Conservation (phyloP, 495 filamentous ascomycete genomes). For the Aspergillus carlsbadensis region DNA sequence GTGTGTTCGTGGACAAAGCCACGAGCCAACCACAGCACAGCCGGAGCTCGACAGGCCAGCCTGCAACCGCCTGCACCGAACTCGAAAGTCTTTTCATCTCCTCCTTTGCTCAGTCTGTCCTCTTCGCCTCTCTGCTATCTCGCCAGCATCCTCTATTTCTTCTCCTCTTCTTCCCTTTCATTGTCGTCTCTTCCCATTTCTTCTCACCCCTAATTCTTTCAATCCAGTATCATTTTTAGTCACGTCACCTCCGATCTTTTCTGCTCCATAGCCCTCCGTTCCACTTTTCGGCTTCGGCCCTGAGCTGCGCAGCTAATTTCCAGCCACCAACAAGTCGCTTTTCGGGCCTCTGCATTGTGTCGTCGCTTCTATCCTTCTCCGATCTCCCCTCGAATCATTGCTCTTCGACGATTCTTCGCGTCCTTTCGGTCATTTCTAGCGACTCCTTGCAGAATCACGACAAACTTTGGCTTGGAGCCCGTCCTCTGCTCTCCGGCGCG, state of each 20-base stretch:
- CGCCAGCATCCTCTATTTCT: slow-evolving; percentile 16
- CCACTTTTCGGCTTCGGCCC: slow-evolving; percentile 24
- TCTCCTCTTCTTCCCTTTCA: slow-evolving; percentile 16
- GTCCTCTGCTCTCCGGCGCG: slow-evolving; percentile 13
- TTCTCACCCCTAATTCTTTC: slow-evolving; percentile 33
- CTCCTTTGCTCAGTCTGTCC: slow-evolving; percentile 11
- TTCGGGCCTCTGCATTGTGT: slow-evolving; percentile 16
- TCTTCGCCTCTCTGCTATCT: slow-evolving; percentile 13
- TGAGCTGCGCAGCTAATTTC: slow-evolving; percentile 46
- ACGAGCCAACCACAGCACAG: slow-evolving; percentile 6
- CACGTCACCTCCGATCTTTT: slow-evolving; percentile 36
- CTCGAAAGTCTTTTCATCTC: slow-evolving; percentile 18
- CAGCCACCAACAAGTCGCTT: slow-evolving; percentile 48
- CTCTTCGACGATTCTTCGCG: slow-evolving; percentile 22
- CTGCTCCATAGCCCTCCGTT: slow-evolving; percentile 29
- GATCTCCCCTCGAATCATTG: slow-evolving; percentile 28
- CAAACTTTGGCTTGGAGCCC: slow-evolving; percentile 22
- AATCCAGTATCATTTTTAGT: slow-evolving; percentile 33
- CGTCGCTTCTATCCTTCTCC: slow-evolving; percentile 31
- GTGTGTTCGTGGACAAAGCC: background rate
- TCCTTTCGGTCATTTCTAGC: slow-evolving; percentile 27
- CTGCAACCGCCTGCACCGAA: slow-evolving; percentile 3
- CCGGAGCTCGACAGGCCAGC: slow-evolving; percentile 9
- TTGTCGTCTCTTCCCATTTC: slow-evolving; percentile 21
- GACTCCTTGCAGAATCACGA: slow-evolving; percentile 26